Base-by-base conservation (phyloP, 2,329 filamentous ascomycete genomes). In the Phaeosphaeriaceae sp. region DNA sequence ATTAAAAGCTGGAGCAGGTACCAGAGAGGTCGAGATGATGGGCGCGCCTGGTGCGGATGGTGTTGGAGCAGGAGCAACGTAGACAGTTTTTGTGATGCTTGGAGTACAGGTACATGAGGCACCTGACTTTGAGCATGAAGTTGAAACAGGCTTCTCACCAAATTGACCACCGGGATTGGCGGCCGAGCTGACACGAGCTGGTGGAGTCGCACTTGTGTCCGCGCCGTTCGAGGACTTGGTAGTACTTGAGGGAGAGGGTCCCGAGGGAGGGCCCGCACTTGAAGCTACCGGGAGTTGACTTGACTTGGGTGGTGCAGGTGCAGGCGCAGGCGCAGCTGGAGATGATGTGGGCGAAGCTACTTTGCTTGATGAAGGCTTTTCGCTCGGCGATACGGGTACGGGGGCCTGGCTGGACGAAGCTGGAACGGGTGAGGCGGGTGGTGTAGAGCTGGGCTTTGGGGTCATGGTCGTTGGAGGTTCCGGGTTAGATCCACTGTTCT, bases 1-100 rank as follows among this genome's bases (percentile, higher is more conserved):
- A 48, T 62, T 70, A 51, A 54, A 61, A 52, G 68, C 56, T 9
- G 48, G 35, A 32, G 48, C 50, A 6, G 55, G 47, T 4, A 54
- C 32, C 13, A 59, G 35, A 4, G 56, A 47, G 16, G 60, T 60
- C 20, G 55, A 47, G 23, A 41, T 40, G n/a, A 15, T n/a, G 17
- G 44, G 32, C 6, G 21, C 28, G 15, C 53, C 44, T 4, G 58
- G 46, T 4, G 60, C 50, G 46, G 26, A 46, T 50, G 39, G n/a
- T 20, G 17, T 7, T 17, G 56, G 56, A 6, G 54, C 40, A 3
- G 56, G 46, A 8, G 60, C 54, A 42, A 46, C 16, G 23, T 66
- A 68, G 16, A 70, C 50, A 11, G 67, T 70, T 5, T 48, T 41
- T 1, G 65, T 69, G 11, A 56, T 51, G 43, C 50, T 63, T 15